phyloP scores from a whole-genome alignment of 23 red algal species.

The Cyanidium caldarium region DNA sequence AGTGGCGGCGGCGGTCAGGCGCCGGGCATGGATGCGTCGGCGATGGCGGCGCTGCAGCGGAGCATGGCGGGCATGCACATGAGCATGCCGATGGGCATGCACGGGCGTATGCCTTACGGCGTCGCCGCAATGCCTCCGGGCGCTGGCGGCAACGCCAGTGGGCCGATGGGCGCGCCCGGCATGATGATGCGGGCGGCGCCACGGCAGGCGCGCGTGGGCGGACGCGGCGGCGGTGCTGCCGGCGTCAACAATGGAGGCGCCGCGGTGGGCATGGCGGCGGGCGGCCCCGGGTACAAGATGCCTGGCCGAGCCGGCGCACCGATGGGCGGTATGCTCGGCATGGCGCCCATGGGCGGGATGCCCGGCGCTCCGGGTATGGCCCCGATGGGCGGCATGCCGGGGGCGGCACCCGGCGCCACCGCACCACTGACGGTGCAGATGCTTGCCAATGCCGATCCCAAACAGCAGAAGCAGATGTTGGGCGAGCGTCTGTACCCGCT shows the following conservation, averaged over 20 bases:
- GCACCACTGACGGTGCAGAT: constrained; percentile 71
- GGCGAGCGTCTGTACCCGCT: constrained; percentile 88
- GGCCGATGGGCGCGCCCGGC: background rate
- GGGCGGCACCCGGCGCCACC: background rate
- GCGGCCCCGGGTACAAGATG: background rate
- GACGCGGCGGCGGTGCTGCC: background rate
- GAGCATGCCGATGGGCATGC: constrained; percentile 4
- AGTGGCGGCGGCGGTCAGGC: background rate
- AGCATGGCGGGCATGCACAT: constrained; percentile 3
- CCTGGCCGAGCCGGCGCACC: background rate
- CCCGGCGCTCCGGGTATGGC: constrained; percentile 5
- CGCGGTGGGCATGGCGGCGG: background rate
- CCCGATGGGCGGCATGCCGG: background rate
- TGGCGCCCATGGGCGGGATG: constrained; percentile 4
- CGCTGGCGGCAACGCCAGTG: background rate
- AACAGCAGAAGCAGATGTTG: constrained; percentile 92
- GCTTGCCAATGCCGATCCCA: constrained; percentile 53
- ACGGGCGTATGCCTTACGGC: background rate
- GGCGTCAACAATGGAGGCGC: background rate
- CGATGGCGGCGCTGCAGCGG: background rate
- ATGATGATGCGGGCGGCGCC: background rate
- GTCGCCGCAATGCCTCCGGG: background rate
- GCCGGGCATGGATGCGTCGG: background rate
- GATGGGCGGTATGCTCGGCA: constrained; percentile 2
- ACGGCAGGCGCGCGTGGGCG: background rate